phyloP scores from a whole-genome alignment of 2,329 filamentous ascomycete species.

The Huntiella savannae region DNA sequence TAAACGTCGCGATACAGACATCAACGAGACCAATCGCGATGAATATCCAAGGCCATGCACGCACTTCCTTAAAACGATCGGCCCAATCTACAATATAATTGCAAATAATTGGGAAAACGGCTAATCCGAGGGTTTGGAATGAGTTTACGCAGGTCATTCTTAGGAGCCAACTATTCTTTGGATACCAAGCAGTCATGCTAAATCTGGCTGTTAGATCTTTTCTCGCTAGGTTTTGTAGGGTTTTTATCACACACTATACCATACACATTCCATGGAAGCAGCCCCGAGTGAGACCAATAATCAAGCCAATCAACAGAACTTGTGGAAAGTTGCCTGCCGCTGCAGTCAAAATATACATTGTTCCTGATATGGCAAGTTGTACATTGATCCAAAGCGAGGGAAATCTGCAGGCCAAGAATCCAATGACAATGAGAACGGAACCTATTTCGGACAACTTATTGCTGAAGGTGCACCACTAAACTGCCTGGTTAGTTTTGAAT shows the following conservation, averaged over 20 bases:
- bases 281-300: not conserved
- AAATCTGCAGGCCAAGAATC: not conserved
- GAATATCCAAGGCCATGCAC: not conserved
- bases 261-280: not conserved
- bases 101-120: not conserved
- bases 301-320: not conserved
- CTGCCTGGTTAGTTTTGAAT: too few relatives aligned
- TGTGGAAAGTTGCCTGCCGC: not conserved
- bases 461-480: too few relatives aligned
- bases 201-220: not conserved
- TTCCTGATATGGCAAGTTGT: not conserved
- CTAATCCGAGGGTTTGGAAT: not conserved
- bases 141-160: not conserved
- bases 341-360: too few relatives aligned
- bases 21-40: not conserved
- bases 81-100: not conserved
- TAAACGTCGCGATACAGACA: not conserved
- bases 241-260: not conserved
- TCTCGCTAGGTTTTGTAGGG: not conserved
- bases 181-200: not conserved
- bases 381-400: not conserved
- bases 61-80: not conserved
- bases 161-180: not conserved
- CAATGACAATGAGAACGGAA: not conserved
- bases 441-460: not conserved